These are phyloP conservation scores for Agroathelia rolfsii DNA, from an alignment of 1,284 basidiomycete species.

Conservation along the genomic window DNA sequence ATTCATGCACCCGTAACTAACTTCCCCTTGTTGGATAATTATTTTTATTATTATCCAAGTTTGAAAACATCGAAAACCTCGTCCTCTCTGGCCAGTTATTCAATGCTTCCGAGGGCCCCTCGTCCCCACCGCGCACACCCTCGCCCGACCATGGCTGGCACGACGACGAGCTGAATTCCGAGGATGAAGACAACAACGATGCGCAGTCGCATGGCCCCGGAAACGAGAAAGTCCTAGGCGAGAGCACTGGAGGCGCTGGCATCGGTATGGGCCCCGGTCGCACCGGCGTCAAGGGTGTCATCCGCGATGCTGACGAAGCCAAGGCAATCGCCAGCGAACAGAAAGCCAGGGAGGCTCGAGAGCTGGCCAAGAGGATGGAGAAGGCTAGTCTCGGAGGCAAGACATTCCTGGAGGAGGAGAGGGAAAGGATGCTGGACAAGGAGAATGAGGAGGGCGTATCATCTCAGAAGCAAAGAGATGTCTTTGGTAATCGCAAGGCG, in stretches of 20 bases:
- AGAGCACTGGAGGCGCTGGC: slow-evolving; percentile 7
- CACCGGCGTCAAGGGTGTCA: slow-evolving; percentile 78
- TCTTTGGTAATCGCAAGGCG: slow-evolving; percentile 36
- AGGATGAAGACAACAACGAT: slow-evolving; percentile 28
- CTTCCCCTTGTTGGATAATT: no score
- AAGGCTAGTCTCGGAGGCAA: slow-evolving; percentile 50
- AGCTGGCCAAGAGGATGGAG: slow-evolving; percentile 47
- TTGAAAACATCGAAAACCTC: slow-evolving; percentile 60
- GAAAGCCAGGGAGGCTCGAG: slow-evolving; percentile 37
- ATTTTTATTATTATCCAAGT: slow-evolving; percentile 16
- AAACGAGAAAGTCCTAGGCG: slow-evolving; percentile 10
- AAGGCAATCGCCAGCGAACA: slow-evolving; percentile 39
- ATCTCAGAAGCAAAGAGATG: slow-evolving; percentile 25
- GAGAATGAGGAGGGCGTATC: slow-evolving; percentile 21
- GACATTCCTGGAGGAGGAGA: slow-evolving; percentile 64
- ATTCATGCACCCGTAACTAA: no score
- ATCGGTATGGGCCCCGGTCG: slow-evolving; percentile 79
- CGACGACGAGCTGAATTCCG: slow-evolving; percentile 31
- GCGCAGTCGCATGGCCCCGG: slow-evolving; percentile 37
- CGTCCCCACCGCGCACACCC: slow-evolving; percentile 37
- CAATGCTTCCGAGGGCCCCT: slow-evolving; percentile 31
- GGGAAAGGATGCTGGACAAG: slow-evolving; percentile 35
- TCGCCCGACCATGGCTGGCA: slow-evolving; percentile 45
- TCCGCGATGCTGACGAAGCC: slow-evolving; percentile 67
- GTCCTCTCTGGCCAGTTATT: slow-evolving; percentile 74